phyloP scores from a whole-genome alignment of 164 flowering plant species.

The Annona squamosa region DNA sequence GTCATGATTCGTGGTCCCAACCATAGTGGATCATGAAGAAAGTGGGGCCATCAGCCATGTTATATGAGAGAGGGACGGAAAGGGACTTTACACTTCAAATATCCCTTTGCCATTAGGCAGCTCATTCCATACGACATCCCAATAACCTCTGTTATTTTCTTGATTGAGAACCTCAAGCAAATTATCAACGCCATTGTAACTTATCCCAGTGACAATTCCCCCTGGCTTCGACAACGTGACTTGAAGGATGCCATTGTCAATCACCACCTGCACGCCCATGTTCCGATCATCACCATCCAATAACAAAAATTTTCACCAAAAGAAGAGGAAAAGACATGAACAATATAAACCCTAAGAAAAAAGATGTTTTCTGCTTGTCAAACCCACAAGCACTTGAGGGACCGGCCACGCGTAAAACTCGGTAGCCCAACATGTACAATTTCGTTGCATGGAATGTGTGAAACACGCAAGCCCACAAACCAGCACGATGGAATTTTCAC shows the following conservation, averaged over 20 bases:
- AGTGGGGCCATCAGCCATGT: too few species aligned
- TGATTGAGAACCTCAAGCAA: constrained; percentile 29
- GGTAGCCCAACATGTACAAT: too few species aligned
- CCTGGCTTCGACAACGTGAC: constrained; percentile 36
- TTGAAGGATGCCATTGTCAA: constrained; percentile 37
- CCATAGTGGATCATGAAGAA: too few species aligned
- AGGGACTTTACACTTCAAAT: not conserved
- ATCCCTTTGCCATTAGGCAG: not conserved
- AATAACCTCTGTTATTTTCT: constrained; percentile 36
- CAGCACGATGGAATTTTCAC: too few species aligned
- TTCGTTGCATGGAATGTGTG: too few species aligned
- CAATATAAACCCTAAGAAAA: too few species aligned
- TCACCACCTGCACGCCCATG: constrained; percentile 28
- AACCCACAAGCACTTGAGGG: too few species aligned
- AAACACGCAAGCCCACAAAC: too few species aligned
- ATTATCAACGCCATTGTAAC: constrained; percentile 32
- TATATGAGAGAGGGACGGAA: not conserved
- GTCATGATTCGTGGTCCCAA: too few species aligned
- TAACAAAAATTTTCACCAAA: not conserved
- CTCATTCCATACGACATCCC: not conserved
- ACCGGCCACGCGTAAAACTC: too few species aligned
- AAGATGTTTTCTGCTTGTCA: too few species aligned
- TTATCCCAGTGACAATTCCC: constrained; percentile 32
- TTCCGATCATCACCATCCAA: not conserved
- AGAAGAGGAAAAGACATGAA: not conserved